phyloP scores from a whole-genome alignment of 164 flowering plant genomes.

The Buxus sempervirens region DNA sequence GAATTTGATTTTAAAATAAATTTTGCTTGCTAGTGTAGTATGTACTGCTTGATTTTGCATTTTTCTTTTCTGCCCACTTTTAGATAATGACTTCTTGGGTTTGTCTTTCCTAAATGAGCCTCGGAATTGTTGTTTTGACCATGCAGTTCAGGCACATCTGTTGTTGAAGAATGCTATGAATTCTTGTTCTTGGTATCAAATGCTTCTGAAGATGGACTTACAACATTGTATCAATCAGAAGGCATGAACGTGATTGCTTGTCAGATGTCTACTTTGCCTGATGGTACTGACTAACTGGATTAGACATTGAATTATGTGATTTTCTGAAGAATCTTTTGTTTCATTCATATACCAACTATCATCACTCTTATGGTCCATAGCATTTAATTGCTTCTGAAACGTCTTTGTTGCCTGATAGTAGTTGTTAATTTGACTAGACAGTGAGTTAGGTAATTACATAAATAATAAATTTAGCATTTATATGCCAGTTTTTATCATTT shows the following conservation, averaged over 20 bases:
- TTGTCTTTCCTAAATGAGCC: background rate
- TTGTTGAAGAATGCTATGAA: slow-evolving; percentile 74
- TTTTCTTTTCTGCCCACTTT: background rate
- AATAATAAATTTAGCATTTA: background rate
- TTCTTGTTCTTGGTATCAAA: slow-evolving; percentile 54
- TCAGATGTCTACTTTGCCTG: slow-evolving; percentile 47
- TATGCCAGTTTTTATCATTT: background rate
- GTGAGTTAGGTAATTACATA: no score
- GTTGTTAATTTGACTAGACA: no score
- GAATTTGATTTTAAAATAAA: background rate
- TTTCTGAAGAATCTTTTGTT: no score
- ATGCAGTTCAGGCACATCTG: slow-evolving; percentile 45
- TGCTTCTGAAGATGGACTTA: slow-evolving; percentile 55
- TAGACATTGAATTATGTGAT: background rate
- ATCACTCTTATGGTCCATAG: no score
- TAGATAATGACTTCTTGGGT: background rate
- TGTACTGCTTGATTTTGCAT: background rate
- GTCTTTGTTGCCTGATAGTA: no score
- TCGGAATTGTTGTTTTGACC: background rate
- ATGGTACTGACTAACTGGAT: slow-evolving; percentile 43
- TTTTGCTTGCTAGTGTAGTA: no score
- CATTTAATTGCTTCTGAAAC: no score
- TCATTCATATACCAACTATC: no score
- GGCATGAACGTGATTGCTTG: slow-evolving; percentile 58
- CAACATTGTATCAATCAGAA: slow-evolving; percentile 47